Percentiles rank a stretch among this genome's conserved stretches.
These are phyloP conservation scores for Anethum foeniculum DNA, from an alignment of 140 eudicot species.

Conservation along the genomic window DNA sequence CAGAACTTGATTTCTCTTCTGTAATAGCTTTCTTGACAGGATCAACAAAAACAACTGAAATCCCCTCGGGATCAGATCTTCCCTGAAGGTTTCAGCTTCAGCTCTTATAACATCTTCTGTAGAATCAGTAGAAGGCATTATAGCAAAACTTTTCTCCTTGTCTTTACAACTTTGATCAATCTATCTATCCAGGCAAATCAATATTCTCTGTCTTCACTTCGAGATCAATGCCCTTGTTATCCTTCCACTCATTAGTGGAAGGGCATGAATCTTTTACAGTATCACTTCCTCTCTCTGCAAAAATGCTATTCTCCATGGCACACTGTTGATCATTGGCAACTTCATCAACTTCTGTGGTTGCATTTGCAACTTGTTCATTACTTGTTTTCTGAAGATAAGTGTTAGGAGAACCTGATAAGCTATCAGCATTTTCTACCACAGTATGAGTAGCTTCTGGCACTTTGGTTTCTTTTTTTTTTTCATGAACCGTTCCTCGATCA, in stretches of 20 bases:
- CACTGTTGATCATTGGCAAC: slow-evolving; percentile 20
- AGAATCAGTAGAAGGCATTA: slow-evolving; percentile 22
- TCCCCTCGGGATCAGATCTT: slow-evolving; percentile 76
- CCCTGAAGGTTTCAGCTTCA: slow-evolving; percentile 39
- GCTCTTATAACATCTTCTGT: slow-evolving; percentile 19
- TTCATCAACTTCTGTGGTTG: slow-evolving; percentile 22
- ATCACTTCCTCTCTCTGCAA: slow-evolving; percentile 27
- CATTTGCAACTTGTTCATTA: slow-evolving; percentile 29
- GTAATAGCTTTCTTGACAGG: slow-evolving; percentile 54
- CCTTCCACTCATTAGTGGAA: slow-evolving; percentile 25
- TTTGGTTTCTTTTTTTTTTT: slow-evolving; percentile 31
- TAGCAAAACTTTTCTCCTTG: slow-evolving; percentile 69
- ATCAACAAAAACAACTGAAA: slow-evolving; percentile 62
- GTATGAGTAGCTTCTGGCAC: slow-evolving; percentile 22
- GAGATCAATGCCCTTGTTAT: slow-evolving; percentile 23
- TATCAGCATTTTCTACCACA: slow-evolving; percentile 16
- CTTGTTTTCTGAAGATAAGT: slow-evolving; percentile 20
- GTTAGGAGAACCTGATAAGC: slow-evolving; percentile 21
- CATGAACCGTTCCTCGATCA: slow-evolving; percentile 21
- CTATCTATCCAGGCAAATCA: slow-evolving; percentile 19
- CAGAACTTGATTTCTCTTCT: slow-evolving; percentile 27
- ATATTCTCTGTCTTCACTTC: slow-evolving; percentile 38
- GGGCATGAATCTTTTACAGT: slow-evolving; percentile 16
- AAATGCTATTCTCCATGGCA: slow-evolving; percentile 16
- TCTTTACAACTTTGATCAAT: slow-evolving; percentile 46